phyloP scores from a whole-genome alignment of 352 stramenopile genomes.

The Thalassiosira pacifica region DNA sequence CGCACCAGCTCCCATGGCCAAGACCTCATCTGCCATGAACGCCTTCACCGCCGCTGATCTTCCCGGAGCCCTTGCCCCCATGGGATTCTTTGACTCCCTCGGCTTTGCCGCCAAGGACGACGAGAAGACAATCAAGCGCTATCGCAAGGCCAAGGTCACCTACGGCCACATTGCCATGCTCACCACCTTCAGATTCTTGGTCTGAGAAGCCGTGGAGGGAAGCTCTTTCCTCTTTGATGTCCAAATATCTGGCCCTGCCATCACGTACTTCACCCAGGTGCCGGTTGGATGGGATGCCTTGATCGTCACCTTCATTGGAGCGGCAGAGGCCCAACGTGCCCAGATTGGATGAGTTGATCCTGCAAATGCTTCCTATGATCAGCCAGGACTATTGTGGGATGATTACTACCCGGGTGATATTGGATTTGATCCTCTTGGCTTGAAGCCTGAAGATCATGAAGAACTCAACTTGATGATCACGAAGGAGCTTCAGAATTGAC shows the following conservation, averaged over 20 bases:
- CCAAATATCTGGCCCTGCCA: slow-evolving; percentile 75
- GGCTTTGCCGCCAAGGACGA: slow-evolving; percentile 53
- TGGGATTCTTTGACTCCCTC: slow-evolving; percentile 64
- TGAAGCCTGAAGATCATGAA: slow-evolving; percentile 18
- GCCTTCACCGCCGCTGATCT: slow-evolving; percentile 13
- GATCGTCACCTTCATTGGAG: slow-evolving; percentile 70
- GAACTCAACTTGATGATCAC: slow-evolving; percentile 10
- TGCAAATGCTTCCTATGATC: slow-evolving; percentile 57
- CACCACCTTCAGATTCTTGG: slow-evolving; percentile 70
- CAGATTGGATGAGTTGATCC: slow-evolving; percentile 78
- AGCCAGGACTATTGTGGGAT: slow-evolving; percentile 67
- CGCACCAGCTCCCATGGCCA: slow-evolving; percentile 20
- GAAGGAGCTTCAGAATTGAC: slow-evolving; percentile 64
- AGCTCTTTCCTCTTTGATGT: slow-evolving; percentile 76
- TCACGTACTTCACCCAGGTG: slow-evolving; percentile 73
- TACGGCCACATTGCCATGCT: slow-evolving; percentile 81
- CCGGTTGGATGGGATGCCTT: slow-evolving; percentile 55
- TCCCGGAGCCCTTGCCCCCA: slow-evolving; percentile 63
- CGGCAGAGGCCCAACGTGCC: slow-evolving; percentile 68
- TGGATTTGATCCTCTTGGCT: slow-evolving; percentile 80
- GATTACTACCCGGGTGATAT: slow-evolving; percentile 37
- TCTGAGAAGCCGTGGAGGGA: slow-evolving; percentile 72
- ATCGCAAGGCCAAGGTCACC: slow-evolving; percentile 82
- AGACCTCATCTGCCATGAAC: slow-evolving; percentile 23
- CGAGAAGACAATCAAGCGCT: slow-evolving; percentile 70